Conservation (phyloP, 192 early-diverging fungal species). For the Bifiguratus adelaidae region DNA sequence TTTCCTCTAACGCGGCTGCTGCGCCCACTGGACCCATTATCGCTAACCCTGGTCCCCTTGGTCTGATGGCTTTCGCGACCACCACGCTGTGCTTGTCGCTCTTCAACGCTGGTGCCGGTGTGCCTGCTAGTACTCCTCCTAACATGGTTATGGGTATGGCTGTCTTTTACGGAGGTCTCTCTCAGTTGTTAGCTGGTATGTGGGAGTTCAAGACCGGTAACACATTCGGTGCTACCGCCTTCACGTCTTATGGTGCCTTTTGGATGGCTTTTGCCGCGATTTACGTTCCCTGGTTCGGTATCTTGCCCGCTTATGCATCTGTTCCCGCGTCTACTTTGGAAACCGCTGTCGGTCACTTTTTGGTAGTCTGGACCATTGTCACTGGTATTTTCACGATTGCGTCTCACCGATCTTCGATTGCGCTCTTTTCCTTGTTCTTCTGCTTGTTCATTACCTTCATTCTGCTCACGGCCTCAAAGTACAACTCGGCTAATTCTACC, state of each 20-base stretch:
- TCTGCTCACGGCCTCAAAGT: slow-evolving; percentile 52
- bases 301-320: slow-evolving; percentile 24
- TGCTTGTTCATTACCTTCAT: slow-evolving; percentile 54
- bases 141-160: slow-evolving; percentile 52
- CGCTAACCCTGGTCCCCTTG: slow-evolving; percentile 53
- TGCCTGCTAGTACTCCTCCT: slow-evolving; percentile 34
- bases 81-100: slow-evolving; percentile 63
- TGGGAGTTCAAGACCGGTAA: slow-evolving; percentile 73
- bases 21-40: slow-evolving; percentile 26
- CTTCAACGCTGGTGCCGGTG: slow-evolving; percentile 55
- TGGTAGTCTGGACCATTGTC: slow-evolving; percentile 57
- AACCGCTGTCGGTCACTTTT: slow-evolving; percentile 49
- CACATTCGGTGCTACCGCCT: slow-evolving; percentile 76
- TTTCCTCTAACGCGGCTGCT: slow-evolving; percentile 1
- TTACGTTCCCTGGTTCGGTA: slow-evolving; percentile 41
- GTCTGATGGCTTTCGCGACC: slow-evolving; percentile 47
- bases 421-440: slow-evolving; percentile 56
- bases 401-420: slow-evolving; percentile 48
- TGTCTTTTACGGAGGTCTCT: slow-evolving; percentile 65
- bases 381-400: slow-evolving; percentile 61
- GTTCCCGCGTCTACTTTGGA: slow-evolving; percentile 9
- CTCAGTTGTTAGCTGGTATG: slow-evolving; percentile 72
- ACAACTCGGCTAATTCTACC: slow-evolving; percentile 23
- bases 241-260: slow-evolving; percentile 59
- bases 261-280: slow-evolving; percentile 54